Evolutionary conservation across 495 filamentous ascomycete species (phyloP).

Genomic region (Aspergillus ellipticus): DNA sequence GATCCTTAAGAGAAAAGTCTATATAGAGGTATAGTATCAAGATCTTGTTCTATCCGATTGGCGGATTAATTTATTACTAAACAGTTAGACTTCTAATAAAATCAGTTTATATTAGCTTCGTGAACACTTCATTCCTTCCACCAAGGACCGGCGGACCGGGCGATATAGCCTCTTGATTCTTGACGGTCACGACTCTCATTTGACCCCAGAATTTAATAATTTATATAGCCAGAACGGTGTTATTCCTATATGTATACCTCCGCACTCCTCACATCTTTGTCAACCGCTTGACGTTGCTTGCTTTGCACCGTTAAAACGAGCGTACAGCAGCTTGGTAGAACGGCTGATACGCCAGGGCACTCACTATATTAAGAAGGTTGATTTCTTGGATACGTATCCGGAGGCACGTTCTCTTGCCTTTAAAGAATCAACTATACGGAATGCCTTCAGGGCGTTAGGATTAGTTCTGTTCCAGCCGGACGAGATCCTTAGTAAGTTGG

Average conservation of each 20-base stretch:
- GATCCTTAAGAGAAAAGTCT: too few relatives aligned
- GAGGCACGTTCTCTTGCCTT: background rate
- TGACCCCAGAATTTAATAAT: constrained; percentile 26
- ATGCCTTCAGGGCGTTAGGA: background rate
- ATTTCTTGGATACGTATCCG: background rate
- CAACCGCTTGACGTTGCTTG: background rate
- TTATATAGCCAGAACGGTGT: constrained; percentile 7
- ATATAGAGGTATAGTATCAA: too few relatives aligned
- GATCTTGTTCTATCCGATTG: too few relatives aligned
- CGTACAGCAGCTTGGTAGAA: background rate
- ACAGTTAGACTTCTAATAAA: constrained; percentile 24
- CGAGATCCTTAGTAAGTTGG: background rate
- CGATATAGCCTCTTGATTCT: constrained; percentile 13
- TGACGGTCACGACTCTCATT: constrained; percentile 34
- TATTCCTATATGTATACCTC: background rate
- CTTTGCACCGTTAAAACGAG: background rate
- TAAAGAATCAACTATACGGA: background rate
- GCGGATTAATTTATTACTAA: constrained; percentile 20
- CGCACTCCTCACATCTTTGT: constrained; percentile 1
- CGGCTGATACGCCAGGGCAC: background rate
- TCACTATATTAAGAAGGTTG: background rate
- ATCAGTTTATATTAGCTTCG: too few relatives aligned
- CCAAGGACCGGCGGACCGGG: background rate
- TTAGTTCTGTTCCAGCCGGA: background rate
- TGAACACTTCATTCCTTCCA: constrained; percentile 4